Conservation (phyloP, 169 alveolate species). For the Eimeria maxima region DNA sequence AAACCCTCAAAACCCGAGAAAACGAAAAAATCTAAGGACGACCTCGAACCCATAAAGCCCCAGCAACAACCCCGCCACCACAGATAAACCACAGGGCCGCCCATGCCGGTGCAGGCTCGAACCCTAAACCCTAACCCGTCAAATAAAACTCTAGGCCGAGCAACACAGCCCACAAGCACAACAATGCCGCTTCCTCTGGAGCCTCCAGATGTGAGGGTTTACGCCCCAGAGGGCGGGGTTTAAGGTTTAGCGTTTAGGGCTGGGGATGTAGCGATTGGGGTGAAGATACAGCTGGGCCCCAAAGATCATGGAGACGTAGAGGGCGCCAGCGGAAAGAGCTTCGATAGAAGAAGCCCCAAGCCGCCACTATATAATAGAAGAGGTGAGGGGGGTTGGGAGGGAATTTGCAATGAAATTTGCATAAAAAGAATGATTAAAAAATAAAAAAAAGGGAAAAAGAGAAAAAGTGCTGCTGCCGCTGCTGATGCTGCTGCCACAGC, state of each 20-base stretch:
- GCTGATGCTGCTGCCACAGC: not conserved
- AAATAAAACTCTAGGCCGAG: not conserved
- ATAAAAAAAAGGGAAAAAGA: not conserved
- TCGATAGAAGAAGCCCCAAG: not conserved
- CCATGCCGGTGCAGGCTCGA: not conserved
- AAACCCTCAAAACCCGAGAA: too few species aligned
- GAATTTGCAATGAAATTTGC: not conserved
- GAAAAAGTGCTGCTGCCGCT: not conserved
- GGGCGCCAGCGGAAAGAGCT: not conserved
- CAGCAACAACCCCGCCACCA: not conserved
- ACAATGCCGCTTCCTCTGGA: not conserved
- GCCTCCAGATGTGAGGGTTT: not conserved
- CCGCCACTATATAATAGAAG: not conserved
- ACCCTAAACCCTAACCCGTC: not conserved
- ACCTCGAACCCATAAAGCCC: too few species aligned
- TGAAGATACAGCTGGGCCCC: too few species aligned
- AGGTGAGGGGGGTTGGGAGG: not conserved
- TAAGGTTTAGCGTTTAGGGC: not conserved
- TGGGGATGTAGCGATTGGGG: too few species aligned
- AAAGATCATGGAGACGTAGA: not conserved
- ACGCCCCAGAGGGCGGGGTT: not conserved
- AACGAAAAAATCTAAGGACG: too few species aligned
- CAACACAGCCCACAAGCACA: not conserved
- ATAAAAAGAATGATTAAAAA: not conserved
- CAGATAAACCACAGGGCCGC: not conserved